Conservation (phyloP, 164 flowering plant genomes). For the Sedum album region DNA sequence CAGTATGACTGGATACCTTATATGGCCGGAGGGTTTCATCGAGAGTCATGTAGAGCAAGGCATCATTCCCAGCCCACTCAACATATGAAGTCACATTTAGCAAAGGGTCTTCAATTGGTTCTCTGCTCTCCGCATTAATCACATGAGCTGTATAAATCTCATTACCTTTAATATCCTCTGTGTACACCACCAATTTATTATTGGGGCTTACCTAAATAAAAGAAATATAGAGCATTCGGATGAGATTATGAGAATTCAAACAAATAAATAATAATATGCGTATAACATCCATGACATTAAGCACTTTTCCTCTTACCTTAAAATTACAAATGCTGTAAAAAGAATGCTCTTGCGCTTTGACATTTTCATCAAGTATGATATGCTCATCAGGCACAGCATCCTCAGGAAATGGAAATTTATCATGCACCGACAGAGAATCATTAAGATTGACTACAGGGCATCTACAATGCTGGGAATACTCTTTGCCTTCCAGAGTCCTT, state of each 20-base stretch:
- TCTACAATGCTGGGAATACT: constrained; percentile 76
- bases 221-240: constrained; percentile 5
- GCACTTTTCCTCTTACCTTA: constrained; percentile 26
- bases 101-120: constrained; percentile 50
- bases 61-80: constrained; percentile 84
- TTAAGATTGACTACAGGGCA: constrained; percentile 29
- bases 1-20: constrained; percentile 40
- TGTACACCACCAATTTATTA: constrained; percentile 78
- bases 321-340: constrained; percentile 65
- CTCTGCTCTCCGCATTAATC: constrained; percentile 59
- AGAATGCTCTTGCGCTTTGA: constrained; percentile 48
- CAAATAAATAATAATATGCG: neutral
- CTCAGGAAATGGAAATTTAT: constrained; percentile 61
- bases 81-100: constrained; percentile 42
- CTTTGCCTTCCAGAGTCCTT: constrained; percentile 67
- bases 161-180: constrained; percentile 86
- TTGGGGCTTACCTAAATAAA: constrained; percentile 66
- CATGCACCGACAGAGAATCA: constrained; percentile 45
- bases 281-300: neutral
- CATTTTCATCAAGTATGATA: constrained; percentile 76
- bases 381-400: constrained; percentile 74
- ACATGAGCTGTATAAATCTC: constrained; percentile 74
- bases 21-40: constrained; percentile 83
- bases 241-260: neutral
- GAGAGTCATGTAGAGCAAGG: constrained; percentile 73